phyloP scores from a whole-genome alignment of 2,329 filamentous ascomycete genomes.

The Hortaea werneckii region DNA sequence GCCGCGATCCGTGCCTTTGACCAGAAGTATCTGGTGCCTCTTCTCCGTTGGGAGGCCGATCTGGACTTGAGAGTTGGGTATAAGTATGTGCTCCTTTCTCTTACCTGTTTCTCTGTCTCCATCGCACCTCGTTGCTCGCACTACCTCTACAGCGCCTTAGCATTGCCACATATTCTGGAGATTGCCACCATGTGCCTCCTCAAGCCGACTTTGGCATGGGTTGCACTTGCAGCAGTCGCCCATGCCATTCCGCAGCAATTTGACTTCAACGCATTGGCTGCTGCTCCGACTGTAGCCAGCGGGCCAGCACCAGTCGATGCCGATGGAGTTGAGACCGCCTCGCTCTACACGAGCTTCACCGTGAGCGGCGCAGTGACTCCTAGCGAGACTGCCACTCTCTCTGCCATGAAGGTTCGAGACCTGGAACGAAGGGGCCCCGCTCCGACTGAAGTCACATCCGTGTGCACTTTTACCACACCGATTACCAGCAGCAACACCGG shows the following conservation, averaged over 20 bases:
- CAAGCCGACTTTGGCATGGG: no score
- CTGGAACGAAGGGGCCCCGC: not conserved
- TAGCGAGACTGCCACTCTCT: constrained; percentile 9
- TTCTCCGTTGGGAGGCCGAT: no score
- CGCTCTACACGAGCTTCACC: constrained; percentile 10
- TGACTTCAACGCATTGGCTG: constrained; percentile 9
- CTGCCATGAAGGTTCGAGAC: constrained; percentile 1
- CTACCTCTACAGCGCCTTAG: no score
- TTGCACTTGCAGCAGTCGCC: not conserved
- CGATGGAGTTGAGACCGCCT: constrained; percentile 9
- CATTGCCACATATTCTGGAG: no score
- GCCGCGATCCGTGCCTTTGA: no score
- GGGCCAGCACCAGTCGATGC: constrained; percentile 7
- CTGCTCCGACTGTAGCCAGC: constrained; percentile 12
- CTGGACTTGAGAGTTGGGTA: no score
- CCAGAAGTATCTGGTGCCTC: no score
- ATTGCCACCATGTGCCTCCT: no score
- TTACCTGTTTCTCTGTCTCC: no score
- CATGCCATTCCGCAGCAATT: constrained; percentile 1
- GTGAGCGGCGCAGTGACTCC: constrained; percentile 2
- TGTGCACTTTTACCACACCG: not conserved
- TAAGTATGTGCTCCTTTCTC: no score
- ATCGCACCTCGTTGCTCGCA: no score
- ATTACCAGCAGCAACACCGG: not conserved
- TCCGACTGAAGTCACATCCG: not conserved